phyloP scores from a whole-genome alignment of 1,284 basidiomycete species.

The Cystobasidium slooffiae region DNA sequence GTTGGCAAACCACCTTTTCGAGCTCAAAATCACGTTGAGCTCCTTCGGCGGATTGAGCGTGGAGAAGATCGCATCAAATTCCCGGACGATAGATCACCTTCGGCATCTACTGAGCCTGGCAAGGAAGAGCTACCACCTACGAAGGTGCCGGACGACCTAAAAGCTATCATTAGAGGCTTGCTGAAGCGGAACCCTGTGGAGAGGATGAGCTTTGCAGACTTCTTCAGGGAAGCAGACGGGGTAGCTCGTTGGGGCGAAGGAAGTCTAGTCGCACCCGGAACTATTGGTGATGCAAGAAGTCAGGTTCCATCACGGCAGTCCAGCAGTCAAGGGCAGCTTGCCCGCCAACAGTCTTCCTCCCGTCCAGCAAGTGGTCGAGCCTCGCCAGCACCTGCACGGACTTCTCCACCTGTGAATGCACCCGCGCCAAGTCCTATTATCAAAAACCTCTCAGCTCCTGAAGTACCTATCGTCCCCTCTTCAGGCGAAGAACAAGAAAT shows the following conservation, averaged over 20 bases:
- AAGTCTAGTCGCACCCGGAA: slow-evolving; percentile 35
- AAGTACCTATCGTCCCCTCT: slow-evolving; percentile 34
- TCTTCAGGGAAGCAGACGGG: slow-evolving; percentile 68
- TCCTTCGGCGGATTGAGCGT: slow-evolving; percentile 89
- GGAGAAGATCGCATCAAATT: slow-evolving; percentile 78
- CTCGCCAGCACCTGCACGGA: background rate
- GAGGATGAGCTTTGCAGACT: slow-evolving; percentile 87
- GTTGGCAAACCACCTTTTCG: slow-evolving; percentile 92
- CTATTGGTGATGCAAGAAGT: slow-evolving; percentile 13
- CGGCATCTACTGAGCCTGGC: slow-evolving; percentile 55
- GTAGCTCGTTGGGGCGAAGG: slow-evolving; percentile 47
- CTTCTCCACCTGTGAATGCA: background rate
- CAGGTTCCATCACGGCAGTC: background rate
- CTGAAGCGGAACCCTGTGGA: slow-evolving; percentile 83
- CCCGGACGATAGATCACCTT: slow-evolving; percentile 73
- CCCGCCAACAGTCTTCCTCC: background rate
- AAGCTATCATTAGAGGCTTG: slow-evolving; percentile 79
- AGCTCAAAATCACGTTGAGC: slow-evolving; percentile 93
- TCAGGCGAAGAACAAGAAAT: slow-evolving; percentile 42
- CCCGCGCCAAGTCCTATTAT: background rate
- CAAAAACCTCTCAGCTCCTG: background rate
- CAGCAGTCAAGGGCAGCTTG: background rate
- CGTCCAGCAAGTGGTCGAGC: background rate
- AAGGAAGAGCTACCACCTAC: slow-evolving; percentile 41
- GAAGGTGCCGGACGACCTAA: slow-evolving; percentile 78